Evolutionary conservation across 1,284 basidiomycete species (phyloP).

Genomic region (Ceratobasidium sp.): DNA sequence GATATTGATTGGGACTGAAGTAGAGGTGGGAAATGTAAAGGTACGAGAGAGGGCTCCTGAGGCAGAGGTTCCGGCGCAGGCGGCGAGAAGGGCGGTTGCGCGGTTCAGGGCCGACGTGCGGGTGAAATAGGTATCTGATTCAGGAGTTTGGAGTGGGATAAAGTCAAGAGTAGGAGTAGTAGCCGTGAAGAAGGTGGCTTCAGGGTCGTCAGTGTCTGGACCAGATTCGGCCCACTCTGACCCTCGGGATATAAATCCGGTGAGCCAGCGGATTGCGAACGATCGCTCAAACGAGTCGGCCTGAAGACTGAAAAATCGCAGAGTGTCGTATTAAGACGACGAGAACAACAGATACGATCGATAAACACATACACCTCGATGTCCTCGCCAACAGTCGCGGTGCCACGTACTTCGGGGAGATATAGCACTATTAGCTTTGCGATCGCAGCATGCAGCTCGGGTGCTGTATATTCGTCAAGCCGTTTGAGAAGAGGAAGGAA

Average conservation of each 20-base stretch:
- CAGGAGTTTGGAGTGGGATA: not conserved
- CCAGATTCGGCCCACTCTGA: slow-evolving; percentile 60
- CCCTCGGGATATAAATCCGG: slow-evolving; percentile 65
- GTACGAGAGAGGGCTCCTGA: slow-evolving; percentile 62
- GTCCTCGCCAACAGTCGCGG: slow-evolving; percentile 47
- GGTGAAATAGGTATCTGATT: slow-evolving; percentile 43
- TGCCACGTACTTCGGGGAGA: slow-evolving; percentile 55
- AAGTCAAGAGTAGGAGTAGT: not conserved
- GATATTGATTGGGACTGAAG: slow-evolving; percentile 54
- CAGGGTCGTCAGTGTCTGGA: slow-evolving; percentile 54
- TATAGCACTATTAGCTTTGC: slow-evolving; percentile 52
- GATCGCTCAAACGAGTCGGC: slow-evolving; percentile 73
- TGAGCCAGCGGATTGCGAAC: slow-evolving; percentile 77
- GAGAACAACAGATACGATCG: not conserved
- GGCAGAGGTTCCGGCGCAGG: slow-evolving; percentile 60
- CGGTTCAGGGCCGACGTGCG: slow-evolving; percentile 62
- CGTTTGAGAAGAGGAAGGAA: slow-evolving; percentile 48
- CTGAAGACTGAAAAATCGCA: slow-evolving; percentile 45
- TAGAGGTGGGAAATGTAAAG: slow-evolving; percentile 61
- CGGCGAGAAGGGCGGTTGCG: slow-evolving; percentile 70
- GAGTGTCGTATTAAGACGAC: not conserved
- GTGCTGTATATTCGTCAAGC: slow-evolving; percentile 47
- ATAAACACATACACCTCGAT: slow-evolving; percentile 20
- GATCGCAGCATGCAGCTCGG: slow-evolving; percentile 47
- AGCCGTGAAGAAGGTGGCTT: slow-evolving; percentile 29